phyloP scores from a whole-genome alignment of 345 rosid genomes.

The Salix udensis region DNA sequence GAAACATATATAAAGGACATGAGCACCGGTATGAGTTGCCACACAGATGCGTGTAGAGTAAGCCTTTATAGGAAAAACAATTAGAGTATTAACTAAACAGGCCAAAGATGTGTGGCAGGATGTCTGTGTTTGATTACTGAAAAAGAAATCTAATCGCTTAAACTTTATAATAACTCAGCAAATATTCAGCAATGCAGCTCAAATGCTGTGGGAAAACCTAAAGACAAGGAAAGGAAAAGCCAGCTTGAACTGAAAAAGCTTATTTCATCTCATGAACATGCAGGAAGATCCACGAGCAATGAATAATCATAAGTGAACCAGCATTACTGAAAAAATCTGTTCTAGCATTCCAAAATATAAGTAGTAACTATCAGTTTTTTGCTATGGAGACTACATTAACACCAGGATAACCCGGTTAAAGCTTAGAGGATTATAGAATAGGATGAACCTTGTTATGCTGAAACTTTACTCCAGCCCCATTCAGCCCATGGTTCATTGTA shows the following conservation, averaged over 20 bases:
- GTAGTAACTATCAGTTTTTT: background rate
- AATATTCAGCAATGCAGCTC: background rate
- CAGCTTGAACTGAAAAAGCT: background rate
- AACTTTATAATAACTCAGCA: background rate
- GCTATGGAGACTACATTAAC: slow-evolving; percentile 10
- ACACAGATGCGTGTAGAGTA: background rate
- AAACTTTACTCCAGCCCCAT: slow-evolving; percentile 69
- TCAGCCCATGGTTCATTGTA: slow-evolving; percentile 61
- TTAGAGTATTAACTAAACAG: background rate
- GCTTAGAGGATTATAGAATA: slow-evolving; percentile 23
- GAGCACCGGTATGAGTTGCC: background rate
- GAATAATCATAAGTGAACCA: background rate
- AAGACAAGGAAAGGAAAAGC: background rate
- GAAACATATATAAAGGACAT: background rate
- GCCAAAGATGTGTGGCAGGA: background rate
- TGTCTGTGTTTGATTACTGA: background rate
- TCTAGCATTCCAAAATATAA: slow-evolving; percentile 6
- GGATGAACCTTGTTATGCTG: slow-evolving; percentile 76
- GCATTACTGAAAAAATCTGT: background rate
- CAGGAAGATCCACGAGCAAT: background rate
- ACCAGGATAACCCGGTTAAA: background rate
- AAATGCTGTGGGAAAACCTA: background rate
- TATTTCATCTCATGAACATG: background rate
- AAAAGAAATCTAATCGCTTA: background rate
- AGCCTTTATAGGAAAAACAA: background rate